A percentile compares a stretch with the other conserved stretches of the same genome.
Conservation (phyloP, 2,329 filamentous ascomycete genomes). For the Tolypocladium pustulatum region DNA sequence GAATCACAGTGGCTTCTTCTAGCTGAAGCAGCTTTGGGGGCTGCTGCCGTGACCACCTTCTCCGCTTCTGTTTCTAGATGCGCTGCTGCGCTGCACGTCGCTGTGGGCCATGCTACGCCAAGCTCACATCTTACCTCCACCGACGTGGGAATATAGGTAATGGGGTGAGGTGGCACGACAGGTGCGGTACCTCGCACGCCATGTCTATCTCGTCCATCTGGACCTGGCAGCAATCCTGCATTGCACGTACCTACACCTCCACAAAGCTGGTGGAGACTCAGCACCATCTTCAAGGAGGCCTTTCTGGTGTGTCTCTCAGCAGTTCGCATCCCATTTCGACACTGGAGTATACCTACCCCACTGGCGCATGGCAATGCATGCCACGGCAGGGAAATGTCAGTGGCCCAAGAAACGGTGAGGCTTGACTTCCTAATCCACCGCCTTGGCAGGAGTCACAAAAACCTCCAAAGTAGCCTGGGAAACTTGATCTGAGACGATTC, state of each 20-base stretch:
- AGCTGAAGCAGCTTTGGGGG: not conserved
- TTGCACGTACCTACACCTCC: not conserved
- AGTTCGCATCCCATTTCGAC: not conserved
- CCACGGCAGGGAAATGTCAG: not conserved
- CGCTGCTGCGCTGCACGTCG: not conserved
- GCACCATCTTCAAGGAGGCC: not conserved
- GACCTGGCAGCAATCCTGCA: not conserved
- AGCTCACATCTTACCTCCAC: not conserved
- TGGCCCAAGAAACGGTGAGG: not conserved
- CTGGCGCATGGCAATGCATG: not conserved
- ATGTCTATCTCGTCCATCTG: not conserved
- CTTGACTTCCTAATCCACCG: not conserved
- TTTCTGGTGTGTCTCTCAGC: not conserved
- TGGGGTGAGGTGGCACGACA: not conserved
- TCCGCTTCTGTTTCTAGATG: not conserved
- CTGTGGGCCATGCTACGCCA: not conserved
- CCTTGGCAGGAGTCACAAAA: not conserved
- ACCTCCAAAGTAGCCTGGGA: not conserved
- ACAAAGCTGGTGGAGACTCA: not conserved
- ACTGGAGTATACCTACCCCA: not conserved
- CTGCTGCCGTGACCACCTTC: not conserved
- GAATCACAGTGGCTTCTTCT: not conserved
- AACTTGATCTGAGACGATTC: not conserved
- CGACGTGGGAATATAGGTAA: not conserved
- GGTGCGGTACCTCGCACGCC: not conserved